Evolutionary conservation across 1,284 basidiomycete genomes (phyloP).

Genomic region (Ustilago shanxiensis): DNA sequence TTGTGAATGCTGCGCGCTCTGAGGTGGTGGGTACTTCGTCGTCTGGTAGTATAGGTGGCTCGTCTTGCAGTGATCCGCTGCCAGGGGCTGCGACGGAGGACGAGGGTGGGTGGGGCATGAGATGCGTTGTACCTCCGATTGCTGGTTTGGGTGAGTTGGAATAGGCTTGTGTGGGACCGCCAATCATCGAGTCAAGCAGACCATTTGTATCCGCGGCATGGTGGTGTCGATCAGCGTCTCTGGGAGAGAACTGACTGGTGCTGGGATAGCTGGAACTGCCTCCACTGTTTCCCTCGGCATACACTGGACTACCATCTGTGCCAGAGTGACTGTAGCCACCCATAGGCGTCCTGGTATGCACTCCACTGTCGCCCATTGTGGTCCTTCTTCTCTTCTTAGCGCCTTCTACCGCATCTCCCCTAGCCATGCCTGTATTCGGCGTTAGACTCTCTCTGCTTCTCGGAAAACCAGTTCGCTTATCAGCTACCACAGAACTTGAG

Average conservation of each 20-base stretch:
- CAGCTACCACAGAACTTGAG: no score
- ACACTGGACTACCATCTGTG: conserved; percentile 17
- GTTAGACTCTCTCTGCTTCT: conserved; percentile 18
- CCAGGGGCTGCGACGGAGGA: neutral
- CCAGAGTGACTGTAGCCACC: neutral
- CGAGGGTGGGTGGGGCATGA: neutral
- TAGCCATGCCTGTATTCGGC: neutral
- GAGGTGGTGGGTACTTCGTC: neutral
- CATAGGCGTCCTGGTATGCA: neutral
- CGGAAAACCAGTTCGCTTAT: conserved; percentile 17
- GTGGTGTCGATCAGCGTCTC: conserved; percentile 11
- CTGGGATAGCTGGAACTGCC: conserved; percentile 20
- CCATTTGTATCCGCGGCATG: conserved; percentile 6
- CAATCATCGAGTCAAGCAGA: conserved; percentile 5
- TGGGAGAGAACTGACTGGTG: conserved; percentile 23
- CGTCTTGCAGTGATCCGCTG: conserved; percentile 14
- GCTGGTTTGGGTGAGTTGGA: conserved; percentile 10
- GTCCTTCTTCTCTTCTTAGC: conserved; percentile 24
- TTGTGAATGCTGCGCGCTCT: conserved; percentile 16
- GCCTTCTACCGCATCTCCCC: neutral
- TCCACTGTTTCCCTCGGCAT: conserved; percentile 17
- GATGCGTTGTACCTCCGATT: neutral
- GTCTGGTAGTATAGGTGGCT: conserved; percentile 7
- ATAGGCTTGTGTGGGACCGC: conserved; percentile 2
- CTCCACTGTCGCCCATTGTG: conserved; percentile 14